Evolutionary conservation across 768 basidiomycete species (phyloP), one percentile per base, ranked within the genome.

Genomic region (Coprinopsis sp.): DNA sequence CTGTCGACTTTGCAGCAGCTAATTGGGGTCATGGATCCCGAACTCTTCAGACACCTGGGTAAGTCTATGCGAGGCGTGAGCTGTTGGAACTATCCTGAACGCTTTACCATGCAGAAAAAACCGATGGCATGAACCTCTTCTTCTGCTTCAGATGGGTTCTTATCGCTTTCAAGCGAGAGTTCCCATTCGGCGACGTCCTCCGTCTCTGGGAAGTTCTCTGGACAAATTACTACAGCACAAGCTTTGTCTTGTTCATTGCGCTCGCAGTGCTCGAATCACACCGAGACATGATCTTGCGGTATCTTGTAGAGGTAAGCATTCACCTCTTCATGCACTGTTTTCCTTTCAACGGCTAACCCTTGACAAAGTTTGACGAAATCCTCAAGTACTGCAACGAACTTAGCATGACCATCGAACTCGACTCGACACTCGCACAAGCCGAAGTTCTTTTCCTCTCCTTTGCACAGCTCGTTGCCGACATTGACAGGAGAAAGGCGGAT

Each of bases 61-160:
- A 50, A 37, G 40, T 28, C 10, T 36, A 14, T n/a, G 21, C 14
- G 24, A 16, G 24, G 19, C 33, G 7, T 27, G 31, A 7, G 18
- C 33, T 18, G 3, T 13, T 50, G 29, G n/a, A 36, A 14, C 8
- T 30, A 24, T 42, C 25, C n/a, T 41, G 18, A 8, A 23, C 44
- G 37, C 44, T 27, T 19, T 43, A 5, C 23, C 21, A 23, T 47
- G 14, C 50, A 74, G 74, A 91, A 81, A 98, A 78, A 82, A 88
- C 83, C 1, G 94, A 94, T 51, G 85, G 80, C 1, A 73, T 98
- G 51, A 97, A 98, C 64, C 64, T 98, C 23, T 98, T 98, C 74
- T 97, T 97, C 73, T 97, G 93, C 65, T 99, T 97, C 79, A 91
- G 90, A 37, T 93, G 91, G 91, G 79, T 93, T 12, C 74, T 93